phyloP scores from a whole-genome alignment of 2,329 filamentous ascomycete genomes.

The Didymella arachidicola region DNA sequence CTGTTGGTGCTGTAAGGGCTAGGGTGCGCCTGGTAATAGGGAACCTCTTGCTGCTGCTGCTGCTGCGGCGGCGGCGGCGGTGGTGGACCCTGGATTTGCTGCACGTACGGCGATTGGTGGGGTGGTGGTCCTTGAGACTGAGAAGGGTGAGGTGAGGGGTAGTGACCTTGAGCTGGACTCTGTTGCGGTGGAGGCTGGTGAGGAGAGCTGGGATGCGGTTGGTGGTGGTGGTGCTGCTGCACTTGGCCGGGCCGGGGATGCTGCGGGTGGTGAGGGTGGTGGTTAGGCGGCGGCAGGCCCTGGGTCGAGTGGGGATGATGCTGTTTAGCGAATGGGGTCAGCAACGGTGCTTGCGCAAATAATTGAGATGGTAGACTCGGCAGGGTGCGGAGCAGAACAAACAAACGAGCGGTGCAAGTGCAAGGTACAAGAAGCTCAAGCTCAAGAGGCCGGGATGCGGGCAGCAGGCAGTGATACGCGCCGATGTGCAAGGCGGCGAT shows the following conservation, averaged over 20 bases:
- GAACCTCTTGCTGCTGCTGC: slow-evolving; percentile 72
- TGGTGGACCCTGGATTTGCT: slow-evolving; percentile 68
- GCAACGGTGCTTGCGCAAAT: slow-evolving; percentile 32
- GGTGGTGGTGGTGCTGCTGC: slow-evolving; percentile 58
- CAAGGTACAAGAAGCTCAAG: slow-evolving; percentile 26
- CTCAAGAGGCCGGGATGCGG: slow-evolving; percentile 27
- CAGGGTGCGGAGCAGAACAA: slow-evolving; percentile 25
- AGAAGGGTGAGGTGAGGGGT: slow-evolving; percentile 72
- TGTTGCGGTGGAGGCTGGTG: slow-evolving; percentile 67
- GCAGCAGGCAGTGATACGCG: slow-evolving; percentile 35
- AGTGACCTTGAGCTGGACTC: slow-evolving; percentile 64
- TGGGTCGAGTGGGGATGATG: slow-evolving; percentile 79
- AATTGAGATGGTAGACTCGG: slow-evolving; percentile 15
- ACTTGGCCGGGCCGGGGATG: slow-evolving; percentile 70
- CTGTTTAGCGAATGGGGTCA: slow-evolving; percentile 57
- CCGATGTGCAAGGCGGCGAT: slow-evolving; percentile 31
- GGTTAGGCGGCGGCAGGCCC: slow-evolving; percentile 69
- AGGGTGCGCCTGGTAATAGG: slow-evolving; percentile 79
- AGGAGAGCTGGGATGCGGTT: slow-evolving; percentile 67
- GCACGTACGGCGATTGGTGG: slow-evolving; percentile 69
- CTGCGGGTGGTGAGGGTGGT: slow-evolving; percentile 57
- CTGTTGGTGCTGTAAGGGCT: slow-evolving; percentile 85
- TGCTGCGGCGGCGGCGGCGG: slow-evolving; percentile 68
- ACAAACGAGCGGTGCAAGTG: slow-evolving; percentile 22
- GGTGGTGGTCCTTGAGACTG: slow-evolving; percentile 62